phyloP scores from a whole-genome alignment of 2,329 filamentous ascomycete genomes.

The Escovopsis sp. region DNA sequence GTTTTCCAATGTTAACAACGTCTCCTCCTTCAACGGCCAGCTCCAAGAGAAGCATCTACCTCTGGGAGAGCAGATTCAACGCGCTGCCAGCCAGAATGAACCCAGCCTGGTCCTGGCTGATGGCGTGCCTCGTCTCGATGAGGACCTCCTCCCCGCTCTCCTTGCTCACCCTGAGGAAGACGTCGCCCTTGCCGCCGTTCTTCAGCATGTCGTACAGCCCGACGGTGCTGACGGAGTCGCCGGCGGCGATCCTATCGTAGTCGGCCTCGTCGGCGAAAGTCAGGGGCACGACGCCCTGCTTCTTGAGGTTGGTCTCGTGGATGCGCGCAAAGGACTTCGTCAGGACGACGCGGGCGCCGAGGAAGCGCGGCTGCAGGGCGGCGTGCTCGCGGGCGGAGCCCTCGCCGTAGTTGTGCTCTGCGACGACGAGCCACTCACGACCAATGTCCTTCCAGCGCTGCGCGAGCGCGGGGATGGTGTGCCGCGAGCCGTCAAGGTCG shows the following conservation, averaged over 20 bases:
- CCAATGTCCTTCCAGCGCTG: conserved; percentile 64
- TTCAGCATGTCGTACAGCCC: conserved; percentile 72
- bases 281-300: conserved; percentile 90
- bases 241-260: conserved; percentile 70
- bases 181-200: conserved; percentile 62
- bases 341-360: conserved; percentile 71
- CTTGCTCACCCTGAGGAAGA: conserved; percentile 53
- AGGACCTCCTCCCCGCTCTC: conserved; percentile 46
- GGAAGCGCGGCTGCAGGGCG: conserved; percentile 78
- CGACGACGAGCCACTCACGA: conserved; percentile 81
- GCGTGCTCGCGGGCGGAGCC: conserved; percentile 82
- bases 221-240: conserved; percentile 69
- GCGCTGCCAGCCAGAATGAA: conserved; percentile 93
- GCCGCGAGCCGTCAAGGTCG: conserved; percentile 60
- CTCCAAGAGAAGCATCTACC: conserved; percentile 5
- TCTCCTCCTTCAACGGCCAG: too few relatives aligned
- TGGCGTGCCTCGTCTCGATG: conserved; percentile 71
- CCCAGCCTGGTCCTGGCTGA: conserved; percentile 77
- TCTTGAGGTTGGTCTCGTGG: conserved; percentile 93
- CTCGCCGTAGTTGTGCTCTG: conserved; percentile 95
- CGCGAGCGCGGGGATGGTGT: conserved; percentile 77
- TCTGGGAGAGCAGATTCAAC: conserved; percentile 71
- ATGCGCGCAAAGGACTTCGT: conserved; percentile 83
- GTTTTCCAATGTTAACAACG: too few relatives aligned
- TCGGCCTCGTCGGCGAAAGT: conserved; percentile 81